A percentile compares a stretch with the other conserved stretches of the same genome.
These are phyloP conservation scores for Wallacemonas sp. DNA, from an alignment of 208 protist species.

Conservation along the genomic window DNA sequence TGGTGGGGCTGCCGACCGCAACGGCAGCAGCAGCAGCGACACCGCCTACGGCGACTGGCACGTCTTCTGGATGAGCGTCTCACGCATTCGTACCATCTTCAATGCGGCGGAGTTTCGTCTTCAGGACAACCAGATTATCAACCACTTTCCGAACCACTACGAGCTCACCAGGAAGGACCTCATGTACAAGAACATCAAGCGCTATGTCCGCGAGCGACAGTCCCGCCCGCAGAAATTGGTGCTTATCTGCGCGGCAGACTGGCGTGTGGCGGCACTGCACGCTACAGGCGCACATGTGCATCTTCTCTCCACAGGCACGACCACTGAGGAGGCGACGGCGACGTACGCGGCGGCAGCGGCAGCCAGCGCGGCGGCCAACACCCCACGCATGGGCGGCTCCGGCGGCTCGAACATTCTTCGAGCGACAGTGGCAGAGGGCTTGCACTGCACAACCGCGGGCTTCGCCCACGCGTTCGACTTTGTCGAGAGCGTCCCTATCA, in stretches of 20 bases:
- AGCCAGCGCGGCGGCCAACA: not conserved
- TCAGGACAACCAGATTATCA: conserved; percentile 90
- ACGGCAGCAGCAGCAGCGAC: conserved; percentile 14
- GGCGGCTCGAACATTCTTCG: not conserved
- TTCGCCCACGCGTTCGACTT: conserved; percentile 35
- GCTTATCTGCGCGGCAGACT: conserved; percentile 40
- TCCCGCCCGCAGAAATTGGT: conserved; percentile 32
- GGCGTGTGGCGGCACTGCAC: conserved; percentile 31
- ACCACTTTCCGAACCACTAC: conserved; percentile 98
- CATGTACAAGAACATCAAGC: conserved; percentile 97
- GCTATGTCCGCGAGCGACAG: conserved; percentile 63
- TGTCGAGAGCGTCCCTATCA: conserved; percentile 90
- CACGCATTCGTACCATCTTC: conserved; percentile 69
- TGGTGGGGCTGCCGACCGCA: too few relatives aligned
- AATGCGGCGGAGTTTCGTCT: conserved; percentile 65
- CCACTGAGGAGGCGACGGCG: conserved; percentile 14
- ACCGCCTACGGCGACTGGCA: conserved; percentile 81
- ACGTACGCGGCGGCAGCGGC: conserved; percentile 1
- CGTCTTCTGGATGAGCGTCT: conserved; percentile 90
- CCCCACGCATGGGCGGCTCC: not conserved
- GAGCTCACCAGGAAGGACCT: conserved; percentile 97
- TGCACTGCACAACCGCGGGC: conserved; percentile 10
- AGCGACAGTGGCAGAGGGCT: not conserved
- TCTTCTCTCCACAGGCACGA: conserved; percentile 1
- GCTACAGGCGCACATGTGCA: not conserved